phyloP scores from a whole-genome alignment of 441 rosid genomes.

The Breynia disticha region DNA sequence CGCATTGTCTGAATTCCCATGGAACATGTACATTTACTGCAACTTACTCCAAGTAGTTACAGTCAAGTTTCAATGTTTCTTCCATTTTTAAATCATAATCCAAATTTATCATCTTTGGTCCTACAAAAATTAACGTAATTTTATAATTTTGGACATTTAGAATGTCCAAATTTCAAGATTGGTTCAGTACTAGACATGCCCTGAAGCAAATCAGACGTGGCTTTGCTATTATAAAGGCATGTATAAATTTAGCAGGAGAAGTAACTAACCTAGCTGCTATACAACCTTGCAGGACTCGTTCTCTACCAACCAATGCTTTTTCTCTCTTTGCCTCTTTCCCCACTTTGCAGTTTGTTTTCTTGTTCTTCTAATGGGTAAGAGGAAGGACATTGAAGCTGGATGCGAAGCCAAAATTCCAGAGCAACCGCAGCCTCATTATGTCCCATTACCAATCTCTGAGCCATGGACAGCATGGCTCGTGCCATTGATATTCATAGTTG shows the following conservation, averaged over 20 bases:
- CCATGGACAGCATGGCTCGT: constrained; percentile 60
- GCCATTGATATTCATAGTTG: constrained; percentile 40
- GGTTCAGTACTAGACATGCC: too few species aligned
- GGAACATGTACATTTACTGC: too few species aligned
- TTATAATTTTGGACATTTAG: too few species aligned
- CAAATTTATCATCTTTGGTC: too few species aligned
- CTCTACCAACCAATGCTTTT: constrained; percentile 1
- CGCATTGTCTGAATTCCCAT: constrained; percentile 27
- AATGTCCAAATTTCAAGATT: too few species aligned
- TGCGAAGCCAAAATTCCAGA: constrained; percentile 4
- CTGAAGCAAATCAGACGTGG: too few species aligned
- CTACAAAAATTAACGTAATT: too few species aligned
- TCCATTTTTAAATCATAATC: too few species aligned
- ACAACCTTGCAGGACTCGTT: constrained; percentile 10
- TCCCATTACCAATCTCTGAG: constrained; percentile 29
- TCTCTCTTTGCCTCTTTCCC: not conserved
- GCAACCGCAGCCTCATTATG: constrained; percentile 23
- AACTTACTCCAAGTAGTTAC: too few species aligned
- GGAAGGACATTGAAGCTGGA: constrained; percentile 22
- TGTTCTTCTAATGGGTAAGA: constrained; percentile 23
- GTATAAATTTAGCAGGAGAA: constrained; percentile 3
- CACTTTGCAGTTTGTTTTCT: not conserved
- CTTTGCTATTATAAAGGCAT: too few species aligned
- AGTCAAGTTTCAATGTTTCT: too few species aligned
- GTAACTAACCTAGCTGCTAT: constrained; percentile 20